A percentile compares a stretch with the other conserved stretches of the same genome.
Evolutionary conservation across 495 filamentous ascomycete genomes (phyloP).

Genomic region (Xylaria castorea): DNA sequence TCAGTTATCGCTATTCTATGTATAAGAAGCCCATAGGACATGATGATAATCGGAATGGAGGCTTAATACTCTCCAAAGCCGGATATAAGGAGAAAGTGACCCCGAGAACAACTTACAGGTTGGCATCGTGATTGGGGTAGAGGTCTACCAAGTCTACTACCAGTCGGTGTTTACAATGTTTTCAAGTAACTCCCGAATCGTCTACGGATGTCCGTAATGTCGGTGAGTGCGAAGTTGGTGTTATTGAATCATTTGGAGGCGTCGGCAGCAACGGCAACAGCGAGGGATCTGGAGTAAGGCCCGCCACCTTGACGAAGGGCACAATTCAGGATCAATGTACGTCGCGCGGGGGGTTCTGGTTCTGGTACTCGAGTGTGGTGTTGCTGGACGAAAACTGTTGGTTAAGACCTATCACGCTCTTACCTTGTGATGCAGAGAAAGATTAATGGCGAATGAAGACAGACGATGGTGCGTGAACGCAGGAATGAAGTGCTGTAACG

Average conservation of each 20-base stretch:
- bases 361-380: neutral
- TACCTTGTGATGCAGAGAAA: neutral
- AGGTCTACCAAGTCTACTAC: constrained; percentile 7
- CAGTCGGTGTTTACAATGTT: neutral
- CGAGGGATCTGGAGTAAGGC: constrained; percentile 7
- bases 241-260: constrained; percentile 57
- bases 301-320: constrained; percentile 34
- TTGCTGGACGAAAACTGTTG: neutral
- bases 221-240: constrained; percentile 38
- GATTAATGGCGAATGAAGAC: neutral
- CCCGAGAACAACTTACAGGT: constrained; percentile 46
- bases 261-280: neutral
- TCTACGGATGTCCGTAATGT: constrained; percentile 41
- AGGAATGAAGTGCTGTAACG: constrained; percentile 2
- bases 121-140: constrained; percentile 65
- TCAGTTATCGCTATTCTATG: neutral
- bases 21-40: neutral
- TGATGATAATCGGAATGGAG: neutral
- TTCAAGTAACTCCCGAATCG: constrained; percentile 48
- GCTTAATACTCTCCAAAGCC: too few species aligned
- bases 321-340: neutral
- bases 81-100: neutral
- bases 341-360: neutral
- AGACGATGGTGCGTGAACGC: neutral
- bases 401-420: neutral